Evolutionary conservation across 768 basidiomycete species (phyloP).

Genomic region (Rhodotorula diobovata): DNA sequence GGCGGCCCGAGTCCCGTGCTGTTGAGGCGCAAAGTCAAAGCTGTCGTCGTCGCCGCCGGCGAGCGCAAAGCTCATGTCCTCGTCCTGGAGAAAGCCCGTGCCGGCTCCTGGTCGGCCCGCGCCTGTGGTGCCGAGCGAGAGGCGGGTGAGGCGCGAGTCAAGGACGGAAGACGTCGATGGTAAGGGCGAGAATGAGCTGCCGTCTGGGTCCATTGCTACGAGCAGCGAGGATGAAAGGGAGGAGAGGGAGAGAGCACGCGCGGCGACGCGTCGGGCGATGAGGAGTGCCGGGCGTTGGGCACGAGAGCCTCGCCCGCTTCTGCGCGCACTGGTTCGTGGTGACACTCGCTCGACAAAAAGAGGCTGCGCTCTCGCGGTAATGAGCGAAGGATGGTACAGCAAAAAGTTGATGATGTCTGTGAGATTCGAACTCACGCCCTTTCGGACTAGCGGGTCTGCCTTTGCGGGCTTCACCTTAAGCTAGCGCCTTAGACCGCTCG

Average conservation of each 20-base stretch:
- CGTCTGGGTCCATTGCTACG: background rate
- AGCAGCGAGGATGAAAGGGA: background rate
- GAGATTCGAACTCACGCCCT: conserved; percentile 39
- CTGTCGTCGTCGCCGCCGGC: background rate
- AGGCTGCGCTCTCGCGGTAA: too few relatives aligned
- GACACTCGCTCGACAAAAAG: background rate
- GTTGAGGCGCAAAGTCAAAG: background rate
- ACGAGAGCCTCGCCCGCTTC: too few relatives aligned
- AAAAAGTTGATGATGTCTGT: conserved; percentile 29
- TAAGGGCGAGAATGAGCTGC: background rate
- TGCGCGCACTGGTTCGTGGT: too few relatives aligned
- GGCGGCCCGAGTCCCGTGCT: too few relatives aligned
- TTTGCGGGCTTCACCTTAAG: conserved; percentile 38
- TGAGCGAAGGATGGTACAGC: too few relatives aligned
- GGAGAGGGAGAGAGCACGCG: background rate
- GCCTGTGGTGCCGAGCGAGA: background rate
- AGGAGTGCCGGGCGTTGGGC: background rate
- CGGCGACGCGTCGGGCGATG: background rate
- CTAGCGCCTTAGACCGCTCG: conserved; percentile 43
- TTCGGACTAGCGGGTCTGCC: conserved; percentile 27
- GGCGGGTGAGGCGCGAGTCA: background rate
- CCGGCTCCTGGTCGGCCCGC: background rate
- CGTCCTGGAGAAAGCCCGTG: background rate
- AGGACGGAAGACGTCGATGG: background rate
- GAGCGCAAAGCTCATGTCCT: conserved; percentile 4